Conservation (phyloP, 768 basidiomycete species). For the Trichaptum fuscoviolaceum region DNA sequence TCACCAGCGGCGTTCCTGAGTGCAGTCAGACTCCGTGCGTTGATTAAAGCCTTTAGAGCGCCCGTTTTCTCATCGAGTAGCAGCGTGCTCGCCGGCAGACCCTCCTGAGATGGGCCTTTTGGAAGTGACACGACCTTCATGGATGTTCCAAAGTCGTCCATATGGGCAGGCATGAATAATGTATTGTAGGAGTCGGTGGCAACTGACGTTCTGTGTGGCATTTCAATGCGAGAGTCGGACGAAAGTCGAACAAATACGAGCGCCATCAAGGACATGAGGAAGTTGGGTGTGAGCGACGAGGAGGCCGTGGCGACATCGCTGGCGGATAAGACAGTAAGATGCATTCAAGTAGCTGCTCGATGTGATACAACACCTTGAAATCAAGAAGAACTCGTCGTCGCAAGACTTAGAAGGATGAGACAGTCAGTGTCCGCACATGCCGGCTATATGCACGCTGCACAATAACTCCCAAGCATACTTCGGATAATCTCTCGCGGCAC, state of each 20-base stretch:
- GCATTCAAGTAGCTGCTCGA: not conserved
- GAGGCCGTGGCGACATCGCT: slow-evolving; percentile 50
- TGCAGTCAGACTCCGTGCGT: slow-evolving; percentile 73
- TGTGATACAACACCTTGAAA: too few species aligned
- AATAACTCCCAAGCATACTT: too few species aligned
- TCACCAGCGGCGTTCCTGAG: slow-evolving; percentile 77
- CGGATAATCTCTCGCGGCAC: too few species aligned
- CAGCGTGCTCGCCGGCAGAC: slow-evolving; percentile 73
- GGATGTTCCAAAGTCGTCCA: slow-evolving; percentile 47
- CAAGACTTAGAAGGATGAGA: too few species aligned
- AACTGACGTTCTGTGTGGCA: slow-evolving; percentile 59
- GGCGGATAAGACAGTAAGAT: slow-evolving; percentile 43
- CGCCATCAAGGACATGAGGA: slow-evolving; percentile 53
- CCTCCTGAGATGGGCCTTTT: slow-evolving; percentile 35
- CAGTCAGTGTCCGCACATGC: too few species aligned
- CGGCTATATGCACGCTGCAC: too few species aligned
- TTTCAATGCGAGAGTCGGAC: slow-evolving; percentile 21
- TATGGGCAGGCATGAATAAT: slow-evolving; percentile 82
- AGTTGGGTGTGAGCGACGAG: slow-evolving; percentile 36
- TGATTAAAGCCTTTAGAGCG: slow-evolving; percentile 66
- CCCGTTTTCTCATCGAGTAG: slow-evolving; percentile 71
- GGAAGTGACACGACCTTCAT: slow-evolving; percentile 85
- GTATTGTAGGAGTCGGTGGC: slow-evolving; percentile 49
- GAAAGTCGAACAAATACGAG: slow-evolving; percentile 50
- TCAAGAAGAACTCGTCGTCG: too few species aligned